Evolutionary conservation across 441 rosid genomes (phyloP).

Genomic region (Mallotus japonicus): DNA sequence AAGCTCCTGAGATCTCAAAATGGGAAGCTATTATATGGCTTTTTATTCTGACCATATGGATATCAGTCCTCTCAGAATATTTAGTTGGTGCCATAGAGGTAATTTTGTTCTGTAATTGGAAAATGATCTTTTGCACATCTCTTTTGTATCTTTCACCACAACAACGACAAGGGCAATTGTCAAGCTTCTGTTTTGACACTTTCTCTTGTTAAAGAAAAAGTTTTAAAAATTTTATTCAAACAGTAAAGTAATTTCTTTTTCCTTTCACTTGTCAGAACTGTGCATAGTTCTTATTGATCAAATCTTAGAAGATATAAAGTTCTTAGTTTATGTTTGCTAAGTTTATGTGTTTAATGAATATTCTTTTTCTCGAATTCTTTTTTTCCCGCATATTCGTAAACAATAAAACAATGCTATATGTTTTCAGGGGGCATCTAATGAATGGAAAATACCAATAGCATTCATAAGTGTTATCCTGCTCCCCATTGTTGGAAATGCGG

Average conservation of each 20-base stretch:
- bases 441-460: slow-evolving; percentile 72
- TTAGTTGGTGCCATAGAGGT: slow-evolving; percentile 86
- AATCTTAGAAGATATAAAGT: neutral
- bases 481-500: slow-evolving; percentile 94
- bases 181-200: neutral
- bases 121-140: slow-evolving; percentile 5
- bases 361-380: neutral
- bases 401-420: neutral
- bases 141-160: neutral
- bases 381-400: too few relatives aligned
- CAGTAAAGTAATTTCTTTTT: too few relatives aligned
- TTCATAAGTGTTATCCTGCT: slow-evolving; percentile 84
- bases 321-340: neutral
- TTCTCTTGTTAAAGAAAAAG: neutral
- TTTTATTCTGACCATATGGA: slow-evolving; percentile 71
- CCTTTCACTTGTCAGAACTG: neutral
- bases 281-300: neutral
- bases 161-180: neutral
- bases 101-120: neutral
- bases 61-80: slow-evolving; percentile 79
- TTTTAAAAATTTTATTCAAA: too few relatives aligned
- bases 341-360: neutral
- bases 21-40: slow-evolving; percentile 89
- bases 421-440: slow-evolving; percentile 70
- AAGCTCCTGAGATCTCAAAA: slow-evolving; percentile 72